Conservation (phyloP, 106 monocot genomes). For the Chionographis japonica region DNA sequence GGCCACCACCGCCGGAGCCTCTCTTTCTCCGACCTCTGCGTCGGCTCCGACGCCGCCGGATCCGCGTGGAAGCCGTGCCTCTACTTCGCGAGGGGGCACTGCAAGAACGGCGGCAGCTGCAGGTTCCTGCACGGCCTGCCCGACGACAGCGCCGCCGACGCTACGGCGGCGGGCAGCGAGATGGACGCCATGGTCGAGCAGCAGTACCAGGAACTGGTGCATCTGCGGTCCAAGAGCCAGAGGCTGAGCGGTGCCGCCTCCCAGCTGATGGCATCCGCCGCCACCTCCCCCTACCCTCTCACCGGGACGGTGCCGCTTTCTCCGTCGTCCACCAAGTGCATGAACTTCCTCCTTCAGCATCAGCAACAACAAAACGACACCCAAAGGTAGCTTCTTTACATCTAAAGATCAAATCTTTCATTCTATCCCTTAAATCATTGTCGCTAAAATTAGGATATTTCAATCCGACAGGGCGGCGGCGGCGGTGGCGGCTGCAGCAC, state of each 20-base stretch:
- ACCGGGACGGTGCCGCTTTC: slow-evolving; percentile 15
- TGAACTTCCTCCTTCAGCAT: slow-evolving; percentile 52
- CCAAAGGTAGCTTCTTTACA: slow-evolving; percentile 45
- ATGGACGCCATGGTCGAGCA: slow-evolving; percentile 50
- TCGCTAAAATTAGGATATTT: neutral
- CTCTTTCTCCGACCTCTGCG: slow-evolving; percentile 56
- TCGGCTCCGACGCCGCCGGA: slow-evolving; percentile 30
- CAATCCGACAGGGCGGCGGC: slow-evolving; percentile 21
- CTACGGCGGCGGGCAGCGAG: slow-evolving; percentile 6
- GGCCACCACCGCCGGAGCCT: slow-evolving; percentile 35
- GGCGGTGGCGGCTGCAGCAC: slow-evolving; percentile 46
- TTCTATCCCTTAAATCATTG: neutral
- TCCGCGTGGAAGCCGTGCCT: slow-evolving; percentile 87
- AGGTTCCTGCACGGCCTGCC: slow-evolving; percentile 61
- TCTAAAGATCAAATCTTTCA: neutral
- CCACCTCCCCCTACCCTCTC: slow-evolving; percentile 51
- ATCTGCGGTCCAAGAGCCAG: slow-evolving; percentile 65
- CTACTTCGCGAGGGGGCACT: slow-evolving; percentile 86
- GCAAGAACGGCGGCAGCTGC: slow-evolving; percentile 89
- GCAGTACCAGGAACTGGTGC: slow-evolving; percentile 50
- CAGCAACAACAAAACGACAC: slow-evolving; percentile 68
- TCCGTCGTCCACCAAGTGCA: slow-evolving; percentile 36
- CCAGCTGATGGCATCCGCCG: slow-evolving; percentile 31
- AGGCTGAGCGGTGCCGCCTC: slow-evolving; percentile 15
- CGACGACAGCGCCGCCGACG: slow-evolving; percentile 25